Conservation (phyloP, 345 rosid species). For the Mallotus nudiflorus region DNA sequence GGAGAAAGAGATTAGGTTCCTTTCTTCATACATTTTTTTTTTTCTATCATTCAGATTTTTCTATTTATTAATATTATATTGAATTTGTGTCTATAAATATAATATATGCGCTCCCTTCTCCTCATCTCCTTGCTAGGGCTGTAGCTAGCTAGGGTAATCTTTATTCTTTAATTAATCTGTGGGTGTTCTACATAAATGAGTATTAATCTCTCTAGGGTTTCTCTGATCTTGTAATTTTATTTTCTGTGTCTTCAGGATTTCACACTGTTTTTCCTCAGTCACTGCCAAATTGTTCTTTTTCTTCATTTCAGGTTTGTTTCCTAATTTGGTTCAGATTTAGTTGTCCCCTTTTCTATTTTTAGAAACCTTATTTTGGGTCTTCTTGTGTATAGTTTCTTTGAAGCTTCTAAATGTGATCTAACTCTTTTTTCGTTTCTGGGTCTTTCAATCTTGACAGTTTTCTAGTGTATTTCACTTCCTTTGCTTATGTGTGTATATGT, state of each 20-base stretch:
- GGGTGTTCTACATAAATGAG: too few species aligned
- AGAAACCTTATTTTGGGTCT: slow-evolving; percentile 22
- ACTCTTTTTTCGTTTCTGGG: slow-evolving; percentile 5
- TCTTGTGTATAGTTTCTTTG: neutral
- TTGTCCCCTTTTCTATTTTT: slow-evolving; percentile 26
- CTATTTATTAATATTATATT: slow-evolving; percentile 1
- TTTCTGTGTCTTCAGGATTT: slow-evolving; percentile 2
- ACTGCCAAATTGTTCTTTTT: neutral
- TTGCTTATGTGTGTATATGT: too few species aligned
- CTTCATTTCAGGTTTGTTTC: slow-evolving; percentile 14
- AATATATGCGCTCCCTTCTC: too few species aligned
- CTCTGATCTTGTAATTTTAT: slow-evolving; percentile 4
- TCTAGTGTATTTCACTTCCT: neutral
- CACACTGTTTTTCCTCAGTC: neutral
- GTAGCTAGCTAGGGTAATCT: neutral
- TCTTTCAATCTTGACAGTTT: neutral
- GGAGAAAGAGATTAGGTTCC: slow-evolving; percentile 61
- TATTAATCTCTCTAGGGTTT: slow-evolving; percentile 24
- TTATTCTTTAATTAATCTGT: neutral
- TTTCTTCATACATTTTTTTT: too few species aligned
- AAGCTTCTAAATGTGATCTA: too few species aligned
- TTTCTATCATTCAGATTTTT: neutral
- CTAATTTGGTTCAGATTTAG: slow-evolving; percentile 23
- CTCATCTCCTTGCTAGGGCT: too few species aligned
- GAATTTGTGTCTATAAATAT: too few species aligned